Percentiles rank a stretch among this genome's conserved stretches.
These are phyloP conservation scores for Rhodotorula paludigena DNA, from an alignment of 768 basidiomycete species.

Conservation along the genomic window DNA sequence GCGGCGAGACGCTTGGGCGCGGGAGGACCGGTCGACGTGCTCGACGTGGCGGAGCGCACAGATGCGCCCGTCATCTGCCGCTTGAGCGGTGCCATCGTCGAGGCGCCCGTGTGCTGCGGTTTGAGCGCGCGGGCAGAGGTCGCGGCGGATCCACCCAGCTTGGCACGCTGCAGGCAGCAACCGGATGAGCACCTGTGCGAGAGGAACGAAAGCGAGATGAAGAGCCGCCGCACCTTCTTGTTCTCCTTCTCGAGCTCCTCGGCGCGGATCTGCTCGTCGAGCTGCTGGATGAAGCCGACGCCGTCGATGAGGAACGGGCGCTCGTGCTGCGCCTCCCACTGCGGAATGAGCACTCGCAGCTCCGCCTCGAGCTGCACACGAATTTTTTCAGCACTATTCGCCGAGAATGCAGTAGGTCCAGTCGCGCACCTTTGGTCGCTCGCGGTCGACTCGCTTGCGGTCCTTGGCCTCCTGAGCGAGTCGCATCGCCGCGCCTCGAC, in stretches of 20 bases:
- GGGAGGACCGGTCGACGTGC: neutral
- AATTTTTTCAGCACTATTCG: neutral
- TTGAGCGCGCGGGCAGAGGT: conserved; percentile 17
- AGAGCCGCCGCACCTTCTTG: conserved; percentile 14
- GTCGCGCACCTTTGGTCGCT: conserved; percentile 77
- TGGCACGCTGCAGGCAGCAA: conserved; percentile 28
- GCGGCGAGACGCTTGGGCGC: conserved; percentile 21
- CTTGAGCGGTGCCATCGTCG: conserved; percentile 20
- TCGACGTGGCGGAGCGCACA: neutral
- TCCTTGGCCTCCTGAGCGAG: conserved; percentile 93
- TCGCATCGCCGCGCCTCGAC: conserved; percentile 61
- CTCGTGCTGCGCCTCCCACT: conserved; percentile 75
- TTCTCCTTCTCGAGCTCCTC: conserved; percentile 70
- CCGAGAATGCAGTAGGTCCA: neutral
- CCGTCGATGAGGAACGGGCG: conserved; percentile 80
- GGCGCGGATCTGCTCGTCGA: conserved; percentile 64
- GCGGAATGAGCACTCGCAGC: conserved; percentile 66
- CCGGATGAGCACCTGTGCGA: too few species aligned
- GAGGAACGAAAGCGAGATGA: neutral
- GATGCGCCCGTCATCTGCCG: conserved; percentile 38
- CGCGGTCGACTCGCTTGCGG: conserved; percentile 83
- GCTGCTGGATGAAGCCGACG: conserved; percentile 67
- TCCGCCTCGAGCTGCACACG: conserved; percentile 74
- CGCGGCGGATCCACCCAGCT: conserved; percentile 9
- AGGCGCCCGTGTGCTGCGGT: conserved; percentile 21